Percentiles rank a stretch among this genome's conserved stretches.
Evolutionary conservation across 1,284 basidiomycete genomes (phyloP).

Genomic region (Chondrostereum purpureum): DNA sequence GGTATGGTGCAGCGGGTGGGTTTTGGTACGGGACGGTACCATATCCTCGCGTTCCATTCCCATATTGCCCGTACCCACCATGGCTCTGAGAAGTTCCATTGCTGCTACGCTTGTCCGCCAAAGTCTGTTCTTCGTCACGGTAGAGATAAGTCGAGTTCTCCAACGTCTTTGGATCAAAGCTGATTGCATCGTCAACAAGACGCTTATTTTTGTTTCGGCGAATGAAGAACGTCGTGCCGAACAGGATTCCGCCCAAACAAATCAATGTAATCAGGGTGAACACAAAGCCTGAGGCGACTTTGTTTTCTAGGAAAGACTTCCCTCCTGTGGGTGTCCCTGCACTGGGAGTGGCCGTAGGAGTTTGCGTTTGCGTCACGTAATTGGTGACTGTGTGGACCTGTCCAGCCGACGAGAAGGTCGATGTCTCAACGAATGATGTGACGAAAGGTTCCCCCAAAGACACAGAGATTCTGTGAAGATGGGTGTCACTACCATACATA

Average conservation of each 20-base stretch:
- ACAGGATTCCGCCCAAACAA: constrained; percentile 39
- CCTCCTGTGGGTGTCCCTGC: constrained; percentile 15
- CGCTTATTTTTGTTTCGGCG: constrained; percentile 42
- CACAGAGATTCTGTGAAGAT: too few relatives aligned
- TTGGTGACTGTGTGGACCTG: neutral
- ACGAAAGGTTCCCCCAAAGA: too few relatives aligned
- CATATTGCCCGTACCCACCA: neutral
- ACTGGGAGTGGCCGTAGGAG: constrained; percentile 12
- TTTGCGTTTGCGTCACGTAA: neutral
- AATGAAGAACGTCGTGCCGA: constrained; percentile 38
- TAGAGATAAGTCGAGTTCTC: neutral
- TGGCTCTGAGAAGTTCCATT: neutral
- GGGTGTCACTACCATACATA: too few relatives aligned
- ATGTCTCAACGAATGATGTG: neutral
- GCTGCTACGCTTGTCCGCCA: neutral
- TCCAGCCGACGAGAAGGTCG: neutral
- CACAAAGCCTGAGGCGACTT: constrained; percentile 48
- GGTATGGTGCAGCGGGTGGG: neutral
- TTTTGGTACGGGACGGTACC: too few relatives aligned
- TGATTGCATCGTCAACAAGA: constrained; percentile 42
- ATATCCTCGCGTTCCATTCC: too few relatives aligned
- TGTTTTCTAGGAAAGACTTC: constrained; percentile 54
- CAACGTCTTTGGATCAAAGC: constrained; percentile 55
- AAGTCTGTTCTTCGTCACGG: neutral
- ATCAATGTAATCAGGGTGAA: constrained; percentile 50